Conservation (phyloP, 2,329 filamentous ascomycete species). For the Bipolaris gigantea region DNA sequence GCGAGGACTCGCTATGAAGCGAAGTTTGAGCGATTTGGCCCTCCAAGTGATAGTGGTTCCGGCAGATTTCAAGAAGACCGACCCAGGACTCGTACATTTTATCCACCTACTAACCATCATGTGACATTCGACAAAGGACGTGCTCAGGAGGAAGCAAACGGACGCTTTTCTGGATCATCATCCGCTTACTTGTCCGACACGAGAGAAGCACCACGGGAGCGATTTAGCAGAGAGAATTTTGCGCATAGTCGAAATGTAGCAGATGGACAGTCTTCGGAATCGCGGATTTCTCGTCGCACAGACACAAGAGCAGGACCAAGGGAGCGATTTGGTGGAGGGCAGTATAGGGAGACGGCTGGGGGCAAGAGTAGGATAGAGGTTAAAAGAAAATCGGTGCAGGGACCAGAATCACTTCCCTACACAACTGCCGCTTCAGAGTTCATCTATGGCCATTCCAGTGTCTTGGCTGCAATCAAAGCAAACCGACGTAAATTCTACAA, state of each 20-base stretch:
- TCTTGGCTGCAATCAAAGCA: constrained; percentile 74
- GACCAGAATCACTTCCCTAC: constrained; percentile 59
- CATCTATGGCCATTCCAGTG: constrained; percentile 80
- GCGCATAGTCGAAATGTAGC: neutral
- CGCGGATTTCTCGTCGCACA: constrained; percentile 4
- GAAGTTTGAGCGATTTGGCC: constrained; percentile 13
- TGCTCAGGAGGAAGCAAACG: neutral
- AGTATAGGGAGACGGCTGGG: neutral
- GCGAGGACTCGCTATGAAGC: constrained; percentile 5
- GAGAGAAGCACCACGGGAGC: constrained; percentile 2
- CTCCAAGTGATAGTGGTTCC: constrained; percentile 5
- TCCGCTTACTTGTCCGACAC: constrained; percentile 6
- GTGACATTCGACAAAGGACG: neutral
- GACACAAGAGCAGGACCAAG: constrained; percentile 7
- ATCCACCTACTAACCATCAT: neutral
- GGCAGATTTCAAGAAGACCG: constrained; percentile 4
- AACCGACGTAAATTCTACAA: constrained; percentile 75
- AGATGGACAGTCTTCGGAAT: neutral
- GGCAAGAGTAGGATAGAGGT: neutral
- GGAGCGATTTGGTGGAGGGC: neutral
- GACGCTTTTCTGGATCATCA: neutral
- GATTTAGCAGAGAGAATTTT: neutral
- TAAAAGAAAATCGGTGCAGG: neutral
- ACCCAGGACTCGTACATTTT: neutral
- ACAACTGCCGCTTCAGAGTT: constrained; percentile 90